These are phyloP conservation scores for Phanerochaete carnosa DNA, from an alignment of 768 basidiomycete genomes.

Conservation along the genomic window DNA sequence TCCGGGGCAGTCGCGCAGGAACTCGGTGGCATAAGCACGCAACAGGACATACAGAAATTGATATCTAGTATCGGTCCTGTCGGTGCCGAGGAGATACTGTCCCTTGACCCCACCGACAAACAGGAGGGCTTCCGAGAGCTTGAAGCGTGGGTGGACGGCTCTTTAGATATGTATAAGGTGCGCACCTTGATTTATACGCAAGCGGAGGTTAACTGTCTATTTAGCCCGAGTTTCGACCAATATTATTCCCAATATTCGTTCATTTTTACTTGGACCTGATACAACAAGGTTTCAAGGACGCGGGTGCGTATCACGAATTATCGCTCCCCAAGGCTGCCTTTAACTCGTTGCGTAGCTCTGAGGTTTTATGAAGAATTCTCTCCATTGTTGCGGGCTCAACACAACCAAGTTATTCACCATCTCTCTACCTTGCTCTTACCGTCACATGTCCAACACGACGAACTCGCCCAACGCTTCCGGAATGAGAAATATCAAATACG, in stretches of 20 bases:
- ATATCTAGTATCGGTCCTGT: slow-evolving; percentile 75
- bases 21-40: slow-evolving; percentile 64
- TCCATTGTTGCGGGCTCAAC: slow-evolving; percentile 58
- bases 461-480: slow-evolving; percentile 79
- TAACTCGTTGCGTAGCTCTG: slow-evolving; percentile 45
- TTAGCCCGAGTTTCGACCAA: slow-evolving; percentile 90
- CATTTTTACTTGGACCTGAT: slow-evolving; percentile 97
- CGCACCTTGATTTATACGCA: slow-evolving; percentile 20
- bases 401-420: slow-evolving; percentile 69
- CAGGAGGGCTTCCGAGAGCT: slow-evolving; percentile 84
- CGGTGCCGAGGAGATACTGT: slow-evolving; percentile 79
- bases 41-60: slow-evolving; percentile 69
- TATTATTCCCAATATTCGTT: slow-evolving; percentile 93
- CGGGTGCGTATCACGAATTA: slow-evolving; percentile 50
- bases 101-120: slow-evolving; percentile 79
- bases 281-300: slow-evolving; percentile 84
- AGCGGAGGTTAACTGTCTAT: slow-evolving; percentile 6
- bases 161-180: slow-evolving; percentile 88
- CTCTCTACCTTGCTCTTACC: slow-evolving; percentile 80
- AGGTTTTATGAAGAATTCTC: slow-evolving; percentile 75
- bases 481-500: slow-evolving; percentile 88
- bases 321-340: slow-evolving; percentile 4
- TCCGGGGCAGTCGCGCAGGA: slow-evolving; percentile 63
- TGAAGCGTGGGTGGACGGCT: slow-evolving; percentile 87
- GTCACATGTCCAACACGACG: slow-evolving; percentile 79